Conservation (phyloP, 2,329 filamentous ascomycete genomes). For the Teratosphaeria nubilosa region DNA sequence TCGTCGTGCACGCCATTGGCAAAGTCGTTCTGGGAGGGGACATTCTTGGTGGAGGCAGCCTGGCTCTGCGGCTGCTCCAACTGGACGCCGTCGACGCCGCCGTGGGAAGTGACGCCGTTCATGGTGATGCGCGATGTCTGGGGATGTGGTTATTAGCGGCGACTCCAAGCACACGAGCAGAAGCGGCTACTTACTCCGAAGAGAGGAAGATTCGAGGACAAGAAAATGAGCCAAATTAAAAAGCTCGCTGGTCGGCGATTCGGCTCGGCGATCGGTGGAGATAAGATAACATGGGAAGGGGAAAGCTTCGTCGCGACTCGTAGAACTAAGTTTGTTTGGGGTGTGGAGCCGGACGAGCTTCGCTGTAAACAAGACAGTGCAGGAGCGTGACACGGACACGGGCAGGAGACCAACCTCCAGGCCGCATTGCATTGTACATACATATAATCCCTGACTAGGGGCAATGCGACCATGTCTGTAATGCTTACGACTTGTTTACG, state of each 20-base stretch:
- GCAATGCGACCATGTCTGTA: background rate
- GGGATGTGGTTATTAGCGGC: background rate
- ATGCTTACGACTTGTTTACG: background rate
- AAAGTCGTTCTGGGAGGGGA: background rate
- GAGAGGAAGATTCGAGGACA: background rate
- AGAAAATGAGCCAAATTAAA: background rate
- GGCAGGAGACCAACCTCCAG: background rate
- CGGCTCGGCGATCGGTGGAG: background rate
- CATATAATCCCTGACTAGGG: background rate
- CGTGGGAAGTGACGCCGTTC: slow-evolving; percentile 51
- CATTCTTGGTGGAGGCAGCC: slow-evolving; percentile 8
- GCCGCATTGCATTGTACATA: background rate
- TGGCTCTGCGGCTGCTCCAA: slow-evolving; percentile 23
- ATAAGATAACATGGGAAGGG: background rate
- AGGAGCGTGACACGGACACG: background rate
- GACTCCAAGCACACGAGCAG: background rate
- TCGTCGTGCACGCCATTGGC: slow-evolving; percentile 3
- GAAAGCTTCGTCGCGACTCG: no score
- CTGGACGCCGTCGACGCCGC: slow-evolving; percentile 11
- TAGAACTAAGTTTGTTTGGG: background rate
- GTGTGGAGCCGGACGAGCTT: background rate
- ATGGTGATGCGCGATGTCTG: slow-evolving; percentile 47
- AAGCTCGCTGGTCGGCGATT: background rate
- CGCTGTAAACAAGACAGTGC: background rate
- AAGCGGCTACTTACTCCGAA: background rate